These are phyloP conservation scores for Aulographum hederae DNA, from an alignment of 2,329 filamentous ascomycete genomes.

Conservation along the genomic window DNA sequence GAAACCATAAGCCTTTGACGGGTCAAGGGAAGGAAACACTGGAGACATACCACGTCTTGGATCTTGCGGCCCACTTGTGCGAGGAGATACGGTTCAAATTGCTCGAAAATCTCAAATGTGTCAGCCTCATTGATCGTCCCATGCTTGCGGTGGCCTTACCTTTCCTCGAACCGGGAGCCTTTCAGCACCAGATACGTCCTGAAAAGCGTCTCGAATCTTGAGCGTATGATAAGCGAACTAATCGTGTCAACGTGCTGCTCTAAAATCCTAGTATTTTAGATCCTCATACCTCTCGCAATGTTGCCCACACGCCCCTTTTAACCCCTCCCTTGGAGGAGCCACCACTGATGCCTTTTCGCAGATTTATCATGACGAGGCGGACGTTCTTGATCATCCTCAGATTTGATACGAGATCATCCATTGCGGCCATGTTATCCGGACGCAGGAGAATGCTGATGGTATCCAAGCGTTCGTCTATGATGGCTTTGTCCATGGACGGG, in stretches of 20 bases:
- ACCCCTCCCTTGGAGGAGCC: constrained; percentile 34
- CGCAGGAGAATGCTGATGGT: constrained; percentile 49
- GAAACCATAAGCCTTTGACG: constrained; percentile 22
- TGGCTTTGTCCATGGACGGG: constrained; percentile 48
- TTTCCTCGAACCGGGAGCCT: no score
- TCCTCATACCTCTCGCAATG: constrained; percentile 41
- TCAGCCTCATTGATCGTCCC: constrained; percentile 3
- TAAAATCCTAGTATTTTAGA: no score
- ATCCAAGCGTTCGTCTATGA: constrained; percentile 54
- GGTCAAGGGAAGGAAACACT: no score
- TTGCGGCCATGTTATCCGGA: constrained; percentile 42
- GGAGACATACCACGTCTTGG: constrained; percentile 42
- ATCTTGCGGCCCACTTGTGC: constrained; percentile 53
- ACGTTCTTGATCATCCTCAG: constrained; percentile 64
- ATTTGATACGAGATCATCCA: constrained; percentile 38
- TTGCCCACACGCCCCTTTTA: constrained; percentile 53
- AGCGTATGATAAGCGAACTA: constrained; percentile 57
- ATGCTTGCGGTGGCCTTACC: no score
- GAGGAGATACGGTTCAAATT: constrained; percentile 40
- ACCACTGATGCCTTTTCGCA: constrained; percentile 60
- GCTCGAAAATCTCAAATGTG: constrained; percentile 32
- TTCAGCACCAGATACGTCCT: no score
- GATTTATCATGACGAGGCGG: constrained; percentile 43
- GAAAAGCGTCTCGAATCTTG: constrained; percentile 46
- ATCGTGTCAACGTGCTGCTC: no score